Percentiles rank a stretch among this genome's conserved stretches.
phyloP scores from a whole-genome alignment of 176 grass and related monocot genomes.

The Miscanthus lutarioriparius region DNA sequence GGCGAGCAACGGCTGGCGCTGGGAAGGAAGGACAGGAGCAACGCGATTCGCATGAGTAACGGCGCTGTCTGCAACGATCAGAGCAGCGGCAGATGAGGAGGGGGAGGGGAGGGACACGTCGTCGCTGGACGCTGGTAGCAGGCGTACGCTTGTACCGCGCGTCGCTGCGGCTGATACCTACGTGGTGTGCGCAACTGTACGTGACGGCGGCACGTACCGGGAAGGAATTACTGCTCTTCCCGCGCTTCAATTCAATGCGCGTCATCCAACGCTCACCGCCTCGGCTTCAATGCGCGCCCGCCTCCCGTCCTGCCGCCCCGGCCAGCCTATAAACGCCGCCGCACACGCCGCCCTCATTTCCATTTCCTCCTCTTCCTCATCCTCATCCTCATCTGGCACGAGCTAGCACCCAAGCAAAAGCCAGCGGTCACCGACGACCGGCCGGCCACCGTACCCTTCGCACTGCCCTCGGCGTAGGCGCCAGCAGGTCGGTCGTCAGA shows the following conservation, averaged over 20 bases:
- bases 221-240: neutral
- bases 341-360: neutral
- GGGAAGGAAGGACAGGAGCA: neutral
- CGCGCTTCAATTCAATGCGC: conserved; percentile 22
- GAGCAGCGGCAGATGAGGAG: neutral
- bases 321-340: conserved; percentile 32
- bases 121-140: neutral
- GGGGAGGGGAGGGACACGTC: neutral
- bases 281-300: conserved; percentile 27
- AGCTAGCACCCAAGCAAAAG: neutral
- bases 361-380: neutral
- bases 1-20: too few species aligned
- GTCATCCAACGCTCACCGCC: conserved; percentile 32
- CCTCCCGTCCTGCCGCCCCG: neutral
- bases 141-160: neutral
- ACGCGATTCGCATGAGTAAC: conserved; percentile 16
- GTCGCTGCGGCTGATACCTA: neutral
- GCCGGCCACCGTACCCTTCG: neutral
- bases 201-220: neutral
- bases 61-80: neutral
- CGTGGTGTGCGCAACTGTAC: neutral
- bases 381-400: neutral
- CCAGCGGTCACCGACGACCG: neutral
- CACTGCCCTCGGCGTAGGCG: too few species aligned
- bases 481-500: neutral